Evolutionary conservation across 306 rosid species (phyloP), one percentile per base, ranked within the genome.

Genomic region (Rubus parviflorus): DNA sequence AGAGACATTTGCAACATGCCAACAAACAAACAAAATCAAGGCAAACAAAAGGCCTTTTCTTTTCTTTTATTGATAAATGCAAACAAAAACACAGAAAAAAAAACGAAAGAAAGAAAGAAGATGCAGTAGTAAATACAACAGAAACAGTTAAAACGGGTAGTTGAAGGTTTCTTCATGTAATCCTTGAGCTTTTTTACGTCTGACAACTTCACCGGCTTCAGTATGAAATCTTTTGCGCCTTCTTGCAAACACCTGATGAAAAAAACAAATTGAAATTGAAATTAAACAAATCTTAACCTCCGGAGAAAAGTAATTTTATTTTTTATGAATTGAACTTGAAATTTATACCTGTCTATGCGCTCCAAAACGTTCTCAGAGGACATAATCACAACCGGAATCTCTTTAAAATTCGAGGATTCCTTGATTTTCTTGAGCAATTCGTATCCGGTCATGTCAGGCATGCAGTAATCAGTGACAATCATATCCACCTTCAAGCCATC

Each of bases 401-500:
- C 88, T 75, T 77, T 86, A 73, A 92, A 83, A 71, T 88, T 78
- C 22, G 97, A 85, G 3, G 97, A 95, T 82, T 89, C 96, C 93
- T 95, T 95, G 46, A 95, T 92, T 83, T 90, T 92, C 85, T 95
- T 90, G 20, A 95, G 94, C 84, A 95, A 82, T 45, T 95, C 99
- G 75, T 90, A 95, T 19, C 99, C 99, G 19, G 97, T 90, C 97
- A 95, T 92, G 77, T 90, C 99, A 22, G 99, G 99, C 99, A 95
- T 95, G 68, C 97, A 95, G 65, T 95, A 95, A 41, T 95, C 99
- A 3, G 99, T 95, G 76, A 95, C 92, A 25, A 95, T 93, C 83
- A 95, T 89, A 89, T 95, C 99, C 60, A 95, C 99, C 85, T 95
- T 95, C 78, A 92, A 83, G 20, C 82, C 75, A 47, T 70, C 85